These are phyloP conservation scores for Sphaerulina populicola DNA, from an alignment of 2,329 filamentous ascomycete species.

Conservation along the genomic window DNA sequence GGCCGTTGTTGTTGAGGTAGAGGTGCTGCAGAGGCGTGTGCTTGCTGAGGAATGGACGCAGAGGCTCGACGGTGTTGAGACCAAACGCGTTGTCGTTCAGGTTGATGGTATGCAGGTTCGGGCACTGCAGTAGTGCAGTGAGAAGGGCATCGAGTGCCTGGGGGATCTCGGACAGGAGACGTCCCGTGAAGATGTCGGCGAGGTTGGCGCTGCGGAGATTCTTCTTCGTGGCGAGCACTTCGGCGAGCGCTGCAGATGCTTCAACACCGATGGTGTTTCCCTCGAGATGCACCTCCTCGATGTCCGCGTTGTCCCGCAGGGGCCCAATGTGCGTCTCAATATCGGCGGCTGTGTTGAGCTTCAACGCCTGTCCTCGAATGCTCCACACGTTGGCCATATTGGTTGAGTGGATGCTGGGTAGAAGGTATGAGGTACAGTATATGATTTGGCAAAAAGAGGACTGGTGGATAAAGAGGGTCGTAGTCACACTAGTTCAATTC, in stretches of 20 bases:
- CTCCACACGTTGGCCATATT: conserved; percentile 67
- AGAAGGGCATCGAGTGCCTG: conserved; percentile 78
- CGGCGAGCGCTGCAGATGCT: conserved; percentile 75
- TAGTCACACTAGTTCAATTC: too few species aligned
- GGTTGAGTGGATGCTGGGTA: background rate
- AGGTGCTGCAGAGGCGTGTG: conserved; percentile 89
- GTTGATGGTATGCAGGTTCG: conserved; percentile 82
- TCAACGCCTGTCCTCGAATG: conserved; percentile 82
- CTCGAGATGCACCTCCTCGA: conserved; percentile 77
- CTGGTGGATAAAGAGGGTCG: too few species aligned
- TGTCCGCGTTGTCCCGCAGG: conserved; percentile 60
- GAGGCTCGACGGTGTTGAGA: conserved; percentile 83
- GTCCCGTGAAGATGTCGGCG: conserved; percentile 94
- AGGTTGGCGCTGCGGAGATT: conserved; percentile 68
- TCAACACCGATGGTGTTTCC: conserved; percentile 90
- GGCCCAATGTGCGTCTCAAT: conserved; percentile 74
- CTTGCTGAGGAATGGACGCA: conserved; percentile 81
- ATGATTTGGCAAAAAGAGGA: too few species aligned
- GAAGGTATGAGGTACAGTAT: background rate
- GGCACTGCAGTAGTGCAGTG: conserved; percentile 75
- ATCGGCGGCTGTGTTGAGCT: conserved; percentile 82
- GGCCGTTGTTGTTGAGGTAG: conserved; percentile 95
- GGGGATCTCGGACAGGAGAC: conserved; percentile 87
- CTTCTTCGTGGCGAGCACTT: conserved; percentile 77
- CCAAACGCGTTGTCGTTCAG: conserved; percentile 98